Evolutionary conservation across 1,139 yeast genomes (phyloP).

Genomic region (Wickerhamomyces sp.): DNA sequence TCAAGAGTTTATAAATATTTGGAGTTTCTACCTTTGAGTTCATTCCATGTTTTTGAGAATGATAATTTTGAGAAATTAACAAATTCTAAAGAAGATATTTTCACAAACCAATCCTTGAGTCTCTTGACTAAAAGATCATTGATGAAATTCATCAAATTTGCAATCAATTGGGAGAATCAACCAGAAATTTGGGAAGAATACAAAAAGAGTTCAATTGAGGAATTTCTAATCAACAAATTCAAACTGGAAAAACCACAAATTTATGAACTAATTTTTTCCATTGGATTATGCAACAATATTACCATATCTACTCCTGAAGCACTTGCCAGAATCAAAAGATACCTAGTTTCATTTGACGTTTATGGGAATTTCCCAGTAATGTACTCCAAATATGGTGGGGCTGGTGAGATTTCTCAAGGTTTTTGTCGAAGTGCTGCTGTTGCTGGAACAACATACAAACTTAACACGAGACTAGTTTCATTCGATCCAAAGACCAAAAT

Average conservation of each 20-base stretch:
- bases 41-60: conserved; percentile 88
- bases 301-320: conserved; percentile 68
- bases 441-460: conserved; percentile 91
- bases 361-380: conserved; percentile 93
- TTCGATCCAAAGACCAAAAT: conserved; percentile 61
- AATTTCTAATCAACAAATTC: conserved; percentile 59
- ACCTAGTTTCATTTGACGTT: conserved; percentile 80
- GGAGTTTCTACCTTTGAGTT: conserved; percentile 85
- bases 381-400: conserved; percentile 91
- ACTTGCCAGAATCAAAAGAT: conserved; percentile 74
- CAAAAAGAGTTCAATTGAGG: conserved; percentile 49
- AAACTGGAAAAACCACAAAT: conserved; percentile 70
- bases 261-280: conserved; percentile 76
- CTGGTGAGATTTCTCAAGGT: conserved; percentile 95
- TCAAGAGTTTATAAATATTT: conserved; percentile 86
- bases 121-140: conserved; percentile 74
- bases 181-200: conserved; percentile 50
- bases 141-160: conserved; percentile 92
- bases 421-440: conserved; percentile 98
- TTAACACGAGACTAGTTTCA: conserved; percentile 58
- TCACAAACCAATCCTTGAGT: conserved; percentile 79
- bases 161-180: conserved; percentile 61
- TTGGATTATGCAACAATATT: conserved; percentile 68
- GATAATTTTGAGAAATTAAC: conserved; percentile 84
- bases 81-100: conserved; percentile 85